Evolutionary conservation across 768 basidiomycete species (phyloP).

Genomic region (Mycena olivaceomarginata): DNA sequence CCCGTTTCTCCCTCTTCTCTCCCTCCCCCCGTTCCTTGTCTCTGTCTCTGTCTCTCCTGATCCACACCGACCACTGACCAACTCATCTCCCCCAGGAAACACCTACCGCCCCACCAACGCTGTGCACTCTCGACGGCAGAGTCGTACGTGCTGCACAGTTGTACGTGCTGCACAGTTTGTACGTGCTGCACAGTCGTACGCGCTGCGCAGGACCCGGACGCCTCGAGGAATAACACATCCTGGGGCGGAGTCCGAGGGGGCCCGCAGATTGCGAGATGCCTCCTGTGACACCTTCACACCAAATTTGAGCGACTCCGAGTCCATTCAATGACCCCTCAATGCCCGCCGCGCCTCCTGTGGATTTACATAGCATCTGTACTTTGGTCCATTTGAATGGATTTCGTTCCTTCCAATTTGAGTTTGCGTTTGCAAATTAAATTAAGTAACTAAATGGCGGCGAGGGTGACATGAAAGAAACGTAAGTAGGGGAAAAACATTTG

Average conservation of each 20-base stretch:
- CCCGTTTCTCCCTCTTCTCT: too few relatives aligned
- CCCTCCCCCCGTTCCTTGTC: too few relatives aligned
- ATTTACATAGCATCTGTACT: too few relatives aligned
- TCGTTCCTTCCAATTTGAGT: not conserved
- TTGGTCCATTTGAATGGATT: too few relatives aligned
- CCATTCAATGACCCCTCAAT: not conserved
- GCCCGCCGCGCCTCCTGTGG: too few relatives aligned
- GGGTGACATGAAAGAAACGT: not conserved
- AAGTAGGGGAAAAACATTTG: not conserved
- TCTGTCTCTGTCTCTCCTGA: too few relatives aligned
- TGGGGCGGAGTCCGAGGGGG: too few relatives aligned
- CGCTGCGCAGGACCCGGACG: too few relatives aligned
- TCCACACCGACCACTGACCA: too few relatives aligned
- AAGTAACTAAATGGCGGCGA: not conserved
- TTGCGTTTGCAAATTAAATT: not conserved
- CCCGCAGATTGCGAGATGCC: constrained; percentile 24
- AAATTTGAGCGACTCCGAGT: not conserved
- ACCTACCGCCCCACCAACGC: not conserved
- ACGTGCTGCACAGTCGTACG: constrained; percentile 4
- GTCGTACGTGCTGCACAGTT: not conserved
- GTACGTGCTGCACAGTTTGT: too few relatives aligned
- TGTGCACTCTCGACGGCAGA: constrained; percentile 13
- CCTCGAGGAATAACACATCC: not conserved
- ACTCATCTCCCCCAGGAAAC: too few relatives aligned
- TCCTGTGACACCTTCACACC: not conserved